Base-by-base conservation (phyloP, 306 rosid species). In the Rosa multiflora region DNA sequence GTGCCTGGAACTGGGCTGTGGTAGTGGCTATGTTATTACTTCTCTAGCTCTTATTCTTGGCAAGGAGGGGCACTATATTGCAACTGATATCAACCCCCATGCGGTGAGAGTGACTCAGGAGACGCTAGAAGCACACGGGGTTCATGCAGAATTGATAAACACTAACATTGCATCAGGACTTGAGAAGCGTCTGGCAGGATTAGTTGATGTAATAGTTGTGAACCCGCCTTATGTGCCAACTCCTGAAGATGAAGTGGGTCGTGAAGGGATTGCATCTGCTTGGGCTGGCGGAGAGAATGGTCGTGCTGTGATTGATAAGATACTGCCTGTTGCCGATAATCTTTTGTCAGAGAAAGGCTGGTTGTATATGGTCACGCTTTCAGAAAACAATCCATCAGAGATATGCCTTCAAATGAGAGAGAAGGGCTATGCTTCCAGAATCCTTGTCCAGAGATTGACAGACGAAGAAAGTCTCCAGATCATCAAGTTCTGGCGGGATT, bases 211-310 rank as follows among this genome's bases (percentile, higher is more conserved):
- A 47, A 84, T 96, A 80, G 93, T 93, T 61, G 99, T 96, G 81
- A 96, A 96, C 75, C 98, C 99, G 1, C 99, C 99, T 46, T 96
- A 93, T 79, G 99, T 96, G 49, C 98, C 97, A 66, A 96, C 98
- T 67, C 99, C 98, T 29, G 98, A 96, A 81, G 89, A 89, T 47
- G 99, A 96, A 84, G 98, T 93, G 12, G 96, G 97, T 21, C 74
- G 85, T n/a, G 88, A 81, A 81, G 98, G 98, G 23, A 91, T 96
- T 40, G 81, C 88, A 26, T 78, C 97, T 51, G 85, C 99, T 77
- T 96, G 98, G 98, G 99, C 98, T 2, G 99, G 99, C 5, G 99
- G 99, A 56, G 97, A 90, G 85, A 90, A 91, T 48, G 99, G 99
- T 8, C 92, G 98, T 52, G 81, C 79, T 5, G 94, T 96, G 47